These are phyloP conservation scores for Orbilia blumenaviensis DNA, from an alignment of 2,329 filamentous ascomycete species.

Conservation along the genomic window DNA sequence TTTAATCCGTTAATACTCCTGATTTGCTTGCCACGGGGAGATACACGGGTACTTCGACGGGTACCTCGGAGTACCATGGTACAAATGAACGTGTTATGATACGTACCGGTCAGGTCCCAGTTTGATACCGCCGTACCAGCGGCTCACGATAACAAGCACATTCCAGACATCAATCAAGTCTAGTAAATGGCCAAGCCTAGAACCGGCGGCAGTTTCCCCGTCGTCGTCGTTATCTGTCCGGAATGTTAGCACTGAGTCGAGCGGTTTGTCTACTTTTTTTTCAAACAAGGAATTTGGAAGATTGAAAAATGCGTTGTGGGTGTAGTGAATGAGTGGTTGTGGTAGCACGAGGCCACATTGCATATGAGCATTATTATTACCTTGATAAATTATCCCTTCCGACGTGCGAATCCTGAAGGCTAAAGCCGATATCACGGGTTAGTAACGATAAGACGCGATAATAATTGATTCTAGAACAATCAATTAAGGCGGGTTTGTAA, in stretches of 20 bases:
- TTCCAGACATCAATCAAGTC: conserved; percentile 95
- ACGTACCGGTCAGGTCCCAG: conserved; percentile 77
- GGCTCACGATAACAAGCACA: conserved; percentile 87
- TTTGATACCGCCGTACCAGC: conserved; percentile 94
- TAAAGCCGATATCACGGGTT: conserved; percentile 24
- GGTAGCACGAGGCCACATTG: neutral
- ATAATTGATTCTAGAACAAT: conserved; percentile 6
- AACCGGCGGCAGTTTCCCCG: conserved; percentile 90
- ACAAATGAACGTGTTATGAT: neutral
- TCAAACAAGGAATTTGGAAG: neutral
- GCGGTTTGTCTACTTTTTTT: neutral
- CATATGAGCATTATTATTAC: conserved; percentile 27
- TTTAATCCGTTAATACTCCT: conserved; percentile 9
- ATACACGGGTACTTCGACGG: neutral
- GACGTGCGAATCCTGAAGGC: conserved; percentile 50
- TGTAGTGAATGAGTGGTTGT: neutral
- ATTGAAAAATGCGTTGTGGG: conserved; percentile 26
- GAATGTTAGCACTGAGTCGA: conserved; percentile 6
- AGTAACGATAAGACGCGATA: neutral
- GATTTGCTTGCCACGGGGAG: neutral
- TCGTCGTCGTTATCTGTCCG: conserved; percentile 85
- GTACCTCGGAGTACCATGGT: neutral
- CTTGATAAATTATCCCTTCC: conserved; percentile 51
- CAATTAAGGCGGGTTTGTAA: conserved; percentile 4
- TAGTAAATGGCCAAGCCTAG: conserved; percentile 85